Evolutionary conservation across 2,329 filamentous ascomycete genomes (phyloP).

Genomic region (Aspergillus candidus): DNA sequence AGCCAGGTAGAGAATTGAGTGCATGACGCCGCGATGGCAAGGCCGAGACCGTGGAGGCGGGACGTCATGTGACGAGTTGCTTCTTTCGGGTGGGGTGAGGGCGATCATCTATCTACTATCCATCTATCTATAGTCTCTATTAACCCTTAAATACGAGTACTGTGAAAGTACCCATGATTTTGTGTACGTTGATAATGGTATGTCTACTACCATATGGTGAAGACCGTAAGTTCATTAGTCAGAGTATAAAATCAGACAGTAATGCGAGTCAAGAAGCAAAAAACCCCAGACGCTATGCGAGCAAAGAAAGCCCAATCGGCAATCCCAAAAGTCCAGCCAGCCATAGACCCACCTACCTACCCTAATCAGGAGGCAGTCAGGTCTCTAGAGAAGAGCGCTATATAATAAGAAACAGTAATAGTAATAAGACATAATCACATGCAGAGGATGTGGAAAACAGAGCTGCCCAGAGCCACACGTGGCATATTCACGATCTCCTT

Average conservation of each 20-base stretch:
- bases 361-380: not conserved
- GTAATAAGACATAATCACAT: slow-evolving; percentile 8
- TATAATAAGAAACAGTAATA: slow-evolving; percentile 15
- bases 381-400: slow-evolving; percentile 11
- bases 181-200: too few relatives aligned
- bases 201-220: too few relatives aligned
- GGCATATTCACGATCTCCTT: slow-evolving; percentile 5
- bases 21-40: too few relatives aligned
- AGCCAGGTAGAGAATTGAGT: too few relatives aligned
- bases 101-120: not conserved
- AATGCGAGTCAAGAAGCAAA: slow-evolving; percentile 17
- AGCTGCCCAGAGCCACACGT: slow-evolving; percentile 1
- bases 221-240: not conserved
- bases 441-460: slow-evolving; percentile 6
- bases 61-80: too few relatives aligned
- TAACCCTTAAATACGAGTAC: too few relatives aligned
- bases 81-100: too few relatives aligned
- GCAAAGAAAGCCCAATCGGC: slow-evolving; percentile 24
- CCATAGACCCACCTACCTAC: slow-evolving; percentile 7
- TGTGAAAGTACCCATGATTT: too few relatives aligned
- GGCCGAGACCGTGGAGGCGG: too few relatives aligned
- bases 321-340: slow-evolving; percentile 13
- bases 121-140: too few relatives aligned
- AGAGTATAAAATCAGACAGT: slow-evolving; percentile 7
- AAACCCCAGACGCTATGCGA: slow-evolving; percentile 36